Base-by-base conservation (phyloP, 495 filamentous ascomycete species). In the Aspergillus coremiiformis region DNA sequence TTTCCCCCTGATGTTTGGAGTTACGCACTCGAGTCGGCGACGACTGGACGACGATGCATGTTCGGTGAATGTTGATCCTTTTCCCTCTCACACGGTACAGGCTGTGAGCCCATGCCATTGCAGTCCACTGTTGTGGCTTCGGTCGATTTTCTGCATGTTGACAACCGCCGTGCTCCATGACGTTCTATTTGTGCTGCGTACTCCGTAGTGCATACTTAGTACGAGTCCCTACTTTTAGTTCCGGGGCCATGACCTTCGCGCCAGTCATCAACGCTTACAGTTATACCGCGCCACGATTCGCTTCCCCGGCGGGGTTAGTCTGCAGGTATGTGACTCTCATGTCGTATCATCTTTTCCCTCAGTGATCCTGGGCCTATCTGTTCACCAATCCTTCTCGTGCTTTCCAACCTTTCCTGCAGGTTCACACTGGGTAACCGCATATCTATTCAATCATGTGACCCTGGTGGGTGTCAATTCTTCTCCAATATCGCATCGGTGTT, bases 361-460 rank as follows among this genome's bases (percentile, higher is more conserved):
- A 44, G 15, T 46, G 26, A 24, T 22, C 43, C 41, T 35, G 23
- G n/a, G 15, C 12, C 24, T 33, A 53, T 41, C 46, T 57, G 27
- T 49, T 55, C 56, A 41, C 55, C 57, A 66, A 59, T 66, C 60
- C 53, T 57, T 63, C 55, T 51, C 51, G 50, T 44, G 44, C 37
- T 23, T 51, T 33, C 27, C 58, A 51, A 48, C 33, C 29, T 39
- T 27, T 58, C 55, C 63, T 70, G 69, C 69, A 70, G 65, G 64
- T 67, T 67, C 58, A 57, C 63, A 57, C 58, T 66, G 66, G 64
- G 57, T 62, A 61, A 59, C 56, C 70, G 70, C 70, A 73, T 65
- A 55, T 45, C 49, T 29, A 20, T 54, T 61, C 56, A 63, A 67
- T 73, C 70, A 73, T 73, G 70, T 73, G 70, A 73, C 66, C 55